A percentile compares a stretch with the other conserved stretches of the same genome.
phyloP scores from a whole-genome alignment of 768 basidiomycete genomes.

The Suillus paluster region DNA sequence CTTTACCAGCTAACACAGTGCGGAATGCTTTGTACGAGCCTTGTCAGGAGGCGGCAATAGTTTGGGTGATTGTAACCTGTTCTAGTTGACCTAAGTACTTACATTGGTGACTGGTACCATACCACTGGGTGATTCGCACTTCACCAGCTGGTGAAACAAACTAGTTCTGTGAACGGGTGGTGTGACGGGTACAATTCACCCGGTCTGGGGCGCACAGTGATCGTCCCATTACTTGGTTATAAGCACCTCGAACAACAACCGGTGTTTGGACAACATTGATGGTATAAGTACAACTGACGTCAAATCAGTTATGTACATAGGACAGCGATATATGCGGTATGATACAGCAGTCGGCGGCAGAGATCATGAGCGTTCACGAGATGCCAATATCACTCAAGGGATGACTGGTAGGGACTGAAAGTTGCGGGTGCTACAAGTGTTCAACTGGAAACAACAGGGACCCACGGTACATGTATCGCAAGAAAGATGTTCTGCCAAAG shows the following conservation, averaged over 20 bases:
- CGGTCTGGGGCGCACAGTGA: too few species aligned
- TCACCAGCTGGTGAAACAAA: too few species aligned
- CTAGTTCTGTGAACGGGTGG: too few species aligned
- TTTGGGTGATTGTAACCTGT: too few species aligned
- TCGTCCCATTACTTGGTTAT: not conserved
- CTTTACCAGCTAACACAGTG: too few species aligned
- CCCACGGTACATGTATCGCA: not conserved
- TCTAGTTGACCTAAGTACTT: too few species aligned
- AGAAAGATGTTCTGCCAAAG: not conserved
- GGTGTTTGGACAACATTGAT: not conserved
- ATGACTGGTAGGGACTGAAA: not conserved
- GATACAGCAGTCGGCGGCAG: not conserved
- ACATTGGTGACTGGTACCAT: too few species aligned
- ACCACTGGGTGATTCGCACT: too few species aligned
- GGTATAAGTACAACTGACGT: not conserved
- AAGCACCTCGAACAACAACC: not conserved
- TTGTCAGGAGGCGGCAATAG: too few species aligned
- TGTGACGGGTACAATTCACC: too few species aligned
- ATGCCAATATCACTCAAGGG: not conserved
- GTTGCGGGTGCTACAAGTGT: not conserved
- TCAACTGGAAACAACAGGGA: not conserved
- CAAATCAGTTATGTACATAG: constrained; percentile 2
- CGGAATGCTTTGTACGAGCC: too few species aligned
- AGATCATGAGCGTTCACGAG: not conserved
- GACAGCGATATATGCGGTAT: not conserved